Evolutionary conservation across 129 eudicot species (phyloP), one percentile per base, ranked within the genome.

Genomic region (Lonicera japonica): DNA sequence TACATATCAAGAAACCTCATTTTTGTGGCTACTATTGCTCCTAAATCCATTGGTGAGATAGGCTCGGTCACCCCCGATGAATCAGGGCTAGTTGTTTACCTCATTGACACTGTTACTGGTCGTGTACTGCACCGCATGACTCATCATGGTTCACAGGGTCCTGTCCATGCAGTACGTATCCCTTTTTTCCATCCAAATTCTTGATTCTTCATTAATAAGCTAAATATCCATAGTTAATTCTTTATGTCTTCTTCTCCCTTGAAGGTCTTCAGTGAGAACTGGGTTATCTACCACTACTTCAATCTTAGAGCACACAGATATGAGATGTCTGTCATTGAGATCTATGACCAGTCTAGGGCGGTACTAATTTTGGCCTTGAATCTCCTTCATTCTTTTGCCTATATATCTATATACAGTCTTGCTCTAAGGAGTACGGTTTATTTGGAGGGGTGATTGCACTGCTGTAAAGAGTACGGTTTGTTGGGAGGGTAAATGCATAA

Each of bases 201-300:
- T 21, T 60, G 12, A 36, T 16, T 6, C 2, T 29, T 29, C 21
- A 65, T 36, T 6, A 36, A 65, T 38, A n/a, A 47, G 8, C 38
- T 18, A 15, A 45, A 29, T 29, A 29, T 29, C n/a, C 51, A 11
- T 45, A 5, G 36, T 11, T 45, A 15, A 45, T 50, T 69, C 15
- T 4, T 17, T 62, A 25, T 68, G 5, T 63, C 4, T 41, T 61
- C 1, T 0, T 56, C 20, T 63, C 20, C 41, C 6, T 29, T 82
- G 80, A 68, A 94, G 96, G 99, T 94, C 56, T 82, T 94, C 56
- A 88, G 96, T 71, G 99, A 94, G 81, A 94, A 94, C 74, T 94
- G 99, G 99, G 87, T 94, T 72, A 96, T 94, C 68, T 94, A 94
- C 79, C 99, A 94, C 89, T 94, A 94, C 76, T 94, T 94, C 82